A percentile compares a stretch with the other conserved stretches of the same genome.
Evolutionary conservation across 257 asterid species (phyloP).

Genomic region (Fraxinus pennsylvanica): DNA sequence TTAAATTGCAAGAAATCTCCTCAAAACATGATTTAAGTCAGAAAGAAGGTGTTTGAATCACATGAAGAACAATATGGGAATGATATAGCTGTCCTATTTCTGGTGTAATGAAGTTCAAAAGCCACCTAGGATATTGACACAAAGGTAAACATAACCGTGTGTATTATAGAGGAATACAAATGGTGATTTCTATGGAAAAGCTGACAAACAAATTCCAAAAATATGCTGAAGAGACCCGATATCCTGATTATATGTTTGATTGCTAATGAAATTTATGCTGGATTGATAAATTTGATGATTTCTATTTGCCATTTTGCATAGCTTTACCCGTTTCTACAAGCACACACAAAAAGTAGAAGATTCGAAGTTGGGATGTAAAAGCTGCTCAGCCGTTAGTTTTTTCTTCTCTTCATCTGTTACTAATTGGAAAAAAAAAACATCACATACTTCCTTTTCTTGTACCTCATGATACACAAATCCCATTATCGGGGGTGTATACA

Average conservation of each 20-base stretch:
- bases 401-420: not conserved
- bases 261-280: conserved; percentile 1
- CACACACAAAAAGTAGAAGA: not conserved
- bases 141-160: not conserved
- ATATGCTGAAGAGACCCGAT: not conserved
- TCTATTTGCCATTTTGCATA: not conserved
- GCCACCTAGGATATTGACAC: conserved; percentile 1
- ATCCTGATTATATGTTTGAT: not conserved
- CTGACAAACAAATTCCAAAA: not conserved
- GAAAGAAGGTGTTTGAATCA: not conserved
- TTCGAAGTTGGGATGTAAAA: not conserved
- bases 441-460: not conserved
- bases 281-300: not conserved
- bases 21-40: not conserved
- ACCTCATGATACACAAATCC: not conserved
- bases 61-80: not conserved
- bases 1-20: not conserved
- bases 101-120: not conserved
- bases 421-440: not conserved
- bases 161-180: too few species aligned
- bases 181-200: not conserved
- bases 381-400: not conserved
- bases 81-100: not conserved
- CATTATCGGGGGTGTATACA: not conserved
- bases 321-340: not conserved